A percentile compares a stretch with the other conserved stretches of the same genome.
Conservation (phyloP, 257 asterid genomes). For the Capsicum baccatum region DNA sequence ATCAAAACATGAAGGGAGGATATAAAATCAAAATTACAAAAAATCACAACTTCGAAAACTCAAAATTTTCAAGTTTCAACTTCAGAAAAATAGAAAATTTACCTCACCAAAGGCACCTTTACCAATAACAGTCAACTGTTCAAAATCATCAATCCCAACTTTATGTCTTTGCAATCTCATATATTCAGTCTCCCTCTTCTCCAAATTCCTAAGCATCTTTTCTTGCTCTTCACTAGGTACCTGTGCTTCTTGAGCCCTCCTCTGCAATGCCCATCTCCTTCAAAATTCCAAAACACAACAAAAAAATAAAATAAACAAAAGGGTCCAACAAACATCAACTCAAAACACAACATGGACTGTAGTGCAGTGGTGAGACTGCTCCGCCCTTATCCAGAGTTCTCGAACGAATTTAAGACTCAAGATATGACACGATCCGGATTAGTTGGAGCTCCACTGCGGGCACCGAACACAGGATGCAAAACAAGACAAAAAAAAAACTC, state of each 20-base stretch:
- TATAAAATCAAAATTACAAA: too few species aligned
- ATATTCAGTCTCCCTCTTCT: constrained; percentile 88
- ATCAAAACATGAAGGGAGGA: background rate
- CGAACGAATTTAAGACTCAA: too few species aligned
- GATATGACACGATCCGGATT: too few species aligned
- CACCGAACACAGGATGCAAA: too few species aligned
- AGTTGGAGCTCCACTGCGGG: too few species aligned
- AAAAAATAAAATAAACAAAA: background rate
- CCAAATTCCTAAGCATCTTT: constrained; percentile 88
- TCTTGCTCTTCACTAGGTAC: constrained; percentile 91
- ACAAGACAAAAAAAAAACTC: too few species aligned
- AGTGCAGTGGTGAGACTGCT: too few species aligned
- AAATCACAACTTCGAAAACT: too few species aligned
- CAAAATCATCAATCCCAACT: constrained; percentile 96
- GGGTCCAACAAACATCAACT: background rate
- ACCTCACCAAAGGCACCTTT: constrained; percentile 99
- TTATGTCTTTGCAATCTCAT: constrained; percentile 99
- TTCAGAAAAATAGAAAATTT: background rate
- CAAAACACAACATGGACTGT: too few species aligned
- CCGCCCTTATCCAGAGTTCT: too few species aligned
- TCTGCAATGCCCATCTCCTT: constrained; percentile 93
- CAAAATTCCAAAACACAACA: constrained; percentile 13
- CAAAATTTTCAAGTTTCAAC: too few species aligned
- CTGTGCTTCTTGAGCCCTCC: constrained; percentile 81
- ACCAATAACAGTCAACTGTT: constrained; percentile 87